These are phyloP conservation scores for Lablab purpureus DNA, from an alignment of 306 rosid genomes.

Conservation along the genomic window DNA sequence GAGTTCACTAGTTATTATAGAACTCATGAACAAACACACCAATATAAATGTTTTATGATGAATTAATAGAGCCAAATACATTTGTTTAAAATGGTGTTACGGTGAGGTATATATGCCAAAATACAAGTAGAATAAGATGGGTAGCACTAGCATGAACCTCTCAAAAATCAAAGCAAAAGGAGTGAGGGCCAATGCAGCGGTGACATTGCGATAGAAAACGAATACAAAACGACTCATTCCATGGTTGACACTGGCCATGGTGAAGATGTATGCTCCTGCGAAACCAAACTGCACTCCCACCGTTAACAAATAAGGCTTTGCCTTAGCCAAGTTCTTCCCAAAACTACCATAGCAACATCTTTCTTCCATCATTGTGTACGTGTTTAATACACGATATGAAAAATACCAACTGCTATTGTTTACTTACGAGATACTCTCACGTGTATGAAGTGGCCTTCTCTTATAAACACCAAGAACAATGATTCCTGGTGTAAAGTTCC, in stretches of 20 bases:
- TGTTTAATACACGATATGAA: background rate
- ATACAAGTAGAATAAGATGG: background rate
- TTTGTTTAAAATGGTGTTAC: background rate
- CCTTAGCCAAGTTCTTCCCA: constrained; percentile 41
- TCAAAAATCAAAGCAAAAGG: constrained; percentile 69
- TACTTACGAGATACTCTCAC: constrained; percentile 7
- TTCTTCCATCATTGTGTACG: constrained; percentile 30
- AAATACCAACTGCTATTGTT: background rate
- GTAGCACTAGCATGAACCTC: constrained; percentile 55
- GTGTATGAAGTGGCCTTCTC: constrained; percentile 21
- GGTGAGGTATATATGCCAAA: too few species aligned
- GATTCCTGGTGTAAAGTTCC: background rate
- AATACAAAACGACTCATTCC: constrained; percentile 74
- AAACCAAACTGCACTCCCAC: constrained; percentile 66
- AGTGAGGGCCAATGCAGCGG: constrained; percentile 66
- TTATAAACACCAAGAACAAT: constrained; percentile 39
- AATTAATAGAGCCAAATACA: background rate
- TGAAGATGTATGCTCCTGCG: constrained; percentile 64
- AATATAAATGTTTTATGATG: background rate
- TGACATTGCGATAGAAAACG: constrained; percentile 67
- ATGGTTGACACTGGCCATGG: constrained; percentile 59
- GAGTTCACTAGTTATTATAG: too few species aligned
- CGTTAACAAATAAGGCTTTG: constrained; percentile 63
- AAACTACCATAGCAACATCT: background rate
- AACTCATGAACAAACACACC: background rate